phyloP scores from a whole-genome alignment of 495 filamentous ascomycete species.

The Aspergillus mulundensis region DNA sequence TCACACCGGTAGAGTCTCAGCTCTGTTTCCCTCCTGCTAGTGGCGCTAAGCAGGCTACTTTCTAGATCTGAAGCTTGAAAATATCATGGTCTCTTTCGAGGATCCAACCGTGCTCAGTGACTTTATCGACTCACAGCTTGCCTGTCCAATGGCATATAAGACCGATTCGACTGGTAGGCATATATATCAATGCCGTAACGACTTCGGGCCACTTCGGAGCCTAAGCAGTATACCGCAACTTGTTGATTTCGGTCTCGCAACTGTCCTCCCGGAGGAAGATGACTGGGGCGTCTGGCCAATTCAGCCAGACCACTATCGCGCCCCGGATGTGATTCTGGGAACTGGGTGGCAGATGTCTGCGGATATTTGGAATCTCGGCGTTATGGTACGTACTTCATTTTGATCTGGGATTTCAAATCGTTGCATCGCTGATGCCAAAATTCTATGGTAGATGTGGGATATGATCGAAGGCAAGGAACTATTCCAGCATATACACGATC shows the following conservation, averaged over 20 bases:
- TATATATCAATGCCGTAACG: constrained; percentile 38
- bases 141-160: constrained; percentile 39
- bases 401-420: constrained; percentile 13
- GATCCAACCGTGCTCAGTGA: constrained; percentile 38
- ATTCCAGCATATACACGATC: constrained; percentile 36
- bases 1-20: constrained; percentile 29
- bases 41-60: no score
- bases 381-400: constrained; percentile 37
- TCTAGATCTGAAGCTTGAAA: constrained; percentile 48
- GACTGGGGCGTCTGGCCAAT: constrained; percentile 40
- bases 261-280: constrained; percentile 47
- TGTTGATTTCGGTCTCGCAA: constrained; percentile 84
- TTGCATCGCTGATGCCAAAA: constrained; percentile 23
- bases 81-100: constrained; percentile 45
- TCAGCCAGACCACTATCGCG: constrained; percentile 43
- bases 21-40: no score
- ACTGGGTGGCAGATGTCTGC: constrained; percentile 38
- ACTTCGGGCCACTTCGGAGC: constrained; percentile 38
- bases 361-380: constrained; percentile 48
- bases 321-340: constrained; percentile 45
- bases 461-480: constrained; percentile 46
- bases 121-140: constrained; percentile 34
- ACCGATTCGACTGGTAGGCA: constrained; percentile 28
- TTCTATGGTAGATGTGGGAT: constrained; percentile 41
- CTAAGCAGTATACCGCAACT: constrained; percentile 55